phyloP scores from a whole-genome alignment of 148 eudicot species.

The Arctostaphylos glauca region DNA sequence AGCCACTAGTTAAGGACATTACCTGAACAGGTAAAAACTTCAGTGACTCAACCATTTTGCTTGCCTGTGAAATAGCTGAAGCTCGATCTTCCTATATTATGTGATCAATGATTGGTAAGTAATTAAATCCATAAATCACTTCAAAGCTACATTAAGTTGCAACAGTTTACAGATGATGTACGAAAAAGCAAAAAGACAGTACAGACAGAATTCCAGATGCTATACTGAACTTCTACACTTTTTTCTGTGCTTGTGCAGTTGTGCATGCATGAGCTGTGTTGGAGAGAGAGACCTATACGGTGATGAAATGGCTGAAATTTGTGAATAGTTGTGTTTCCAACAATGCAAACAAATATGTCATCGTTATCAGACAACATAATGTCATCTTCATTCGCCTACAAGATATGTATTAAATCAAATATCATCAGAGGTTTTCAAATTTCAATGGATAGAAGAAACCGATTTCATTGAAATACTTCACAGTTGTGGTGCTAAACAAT shows the following conservation, averaged over 20 bases:
- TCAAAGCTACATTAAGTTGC: not conserved
- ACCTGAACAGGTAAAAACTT: constrained; percentile 87
- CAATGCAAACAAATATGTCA: not conserved
- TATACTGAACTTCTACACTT: not conserved
- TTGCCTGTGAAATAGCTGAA: constrained; percentile 73
- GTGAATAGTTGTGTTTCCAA: not conserved
- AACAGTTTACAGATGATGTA: not conserved
- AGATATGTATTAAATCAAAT: not conserved
- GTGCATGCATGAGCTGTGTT: not conserved
- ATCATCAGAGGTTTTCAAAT: not conserved
- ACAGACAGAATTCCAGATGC: not conserved
- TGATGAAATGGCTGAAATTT: not conserved
- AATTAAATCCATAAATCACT: not conserved
- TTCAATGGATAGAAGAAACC: not conserved
- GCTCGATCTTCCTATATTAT: constrained; percentile 72
- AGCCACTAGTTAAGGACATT: constrained; percentile 15
- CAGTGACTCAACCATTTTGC: constrained; percentile 82
- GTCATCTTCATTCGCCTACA: not conserved
- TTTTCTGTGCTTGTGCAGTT: not conserved
- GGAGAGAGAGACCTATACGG: not conserved
- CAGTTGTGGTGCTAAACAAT: not conserved
- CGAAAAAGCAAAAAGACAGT: not conserved
- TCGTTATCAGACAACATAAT: not conserved
- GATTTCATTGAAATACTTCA: not conserved
- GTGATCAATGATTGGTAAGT: constrained; percentile 12